These are phyloP conservation scores for Candida sanyaensis DNA, from an alignment of 1,139 yeast genomes.

Conservation along the genomic window DNA sequence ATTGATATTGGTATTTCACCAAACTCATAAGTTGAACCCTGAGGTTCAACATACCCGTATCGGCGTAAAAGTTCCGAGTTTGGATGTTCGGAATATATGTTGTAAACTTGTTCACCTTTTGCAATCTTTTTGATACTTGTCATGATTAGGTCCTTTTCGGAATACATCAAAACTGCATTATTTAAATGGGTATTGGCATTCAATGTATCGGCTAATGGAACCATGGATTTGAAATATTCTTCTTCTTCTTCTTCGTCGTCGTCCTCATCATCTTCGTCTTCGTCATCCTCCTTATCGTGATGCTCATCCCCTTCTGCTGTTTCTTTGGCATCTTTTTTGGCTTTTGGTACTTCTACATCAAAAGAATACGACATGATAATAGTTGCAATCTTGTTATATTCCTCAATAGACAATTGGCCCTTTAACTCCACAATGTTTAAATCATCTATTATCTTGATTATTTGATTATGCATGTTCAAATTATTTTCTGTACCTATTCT, in stretches of 20 bases:
- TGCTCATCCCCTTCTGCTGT: constrained; percentile 19
- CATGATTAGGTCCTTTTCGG: constrained; percentile 58
- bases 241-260: constrained; percentile 26
- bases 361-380: constrained; percentile 49
- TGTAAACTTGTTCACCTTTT: constrained; percentile 74
- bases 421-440: constrained; percentile 24
- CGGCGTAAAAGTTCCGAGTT: constrained; percentile 85
- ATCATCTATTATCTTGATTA: constrained; percentile 21
- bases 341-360: constrained; percentile 28
- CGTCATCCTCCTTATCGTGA: constrained; percentile 16
- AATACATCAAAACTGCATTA: constrained; percentile 69
- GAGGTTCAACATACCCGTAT: constrained; percentile 85
- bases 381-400: constrained; percentile 71
- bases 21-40: constrained; percentile 76
- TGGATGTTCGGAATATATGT: constrained; percentile 89
- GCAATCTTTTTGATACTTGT: constrained; percentile 61
- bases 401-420: constrained; percentile 42
- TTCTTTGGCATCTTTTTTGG: constrained; percentile 7
- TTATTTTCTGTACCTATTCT: constrained; percentile 76
- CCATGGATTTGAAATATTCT: constrained; percentile 75
- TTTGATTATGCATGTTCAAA: constrained; percentile 51
- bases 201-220: constrained; percentile 87
- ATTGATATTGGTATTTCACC: constrained; percentile 64
- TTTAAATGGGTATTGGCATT: constrained; percentile 82
- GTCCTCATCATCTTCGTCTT: constrained; percentile 20